Evolutionary conservation across 2,329 filamentous ascomycete species (phyloP).

Genomic region (Nemania sp.): DNA sequence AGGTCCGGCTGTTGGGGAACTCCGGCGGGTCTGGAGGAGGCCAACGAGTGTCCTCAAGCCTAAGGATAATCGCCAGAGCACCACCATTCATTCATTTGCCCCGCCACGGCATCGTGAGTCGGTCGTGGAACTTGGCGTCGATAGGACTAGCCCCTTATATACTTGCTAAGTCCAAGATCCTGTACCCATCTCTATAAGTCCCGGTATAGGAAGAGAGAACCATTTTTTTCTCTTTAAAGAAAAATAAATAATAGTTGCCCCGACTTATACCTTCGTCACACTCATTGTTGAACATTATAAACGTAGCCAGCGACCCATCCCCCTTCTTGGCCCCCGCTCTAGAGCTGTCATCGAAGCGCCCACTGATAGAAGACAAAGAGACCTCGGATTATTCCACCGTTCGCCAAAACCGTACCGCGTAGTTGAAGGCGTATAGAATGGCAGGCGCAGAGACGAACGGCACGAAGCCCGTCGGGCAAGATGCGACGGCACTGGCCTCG

Average conservation of each 20-base stretch:
- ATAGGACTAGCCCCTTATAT: neutral
- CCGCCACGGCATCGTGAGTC: conserved; percentile 15
- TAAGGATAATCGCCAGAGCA: conserved; percentile 18
- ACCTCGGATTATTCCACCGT: neutral
- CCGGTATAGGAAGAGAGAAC: neutral
- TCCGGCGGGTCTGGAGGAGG: conserved; percentile 10
- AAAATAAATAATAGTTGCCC: neutral
- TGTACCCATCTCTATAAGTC: neutral
- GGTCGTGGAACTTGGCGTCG: neutral
- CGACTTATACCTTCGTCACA: neutral
- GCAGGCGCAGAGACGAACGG: conserved; percentile 24
- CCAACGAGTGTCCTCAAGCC: conserved; percentile 17
- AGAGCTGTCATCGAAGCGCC: neutral
- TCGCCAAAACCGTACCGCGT: neutral
- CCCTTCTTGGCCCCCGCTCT: neutral
- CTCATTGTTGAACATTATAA: neutral
- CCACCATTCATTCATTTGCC: conserved; percentile 10
- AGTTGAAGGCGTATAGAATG: conserved; percentile 24
- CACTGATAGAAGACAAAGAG: neutral
- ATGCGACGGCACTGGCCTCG: conserved; percentile 38
- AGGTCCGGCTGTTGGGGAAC: conserved; percentile 7
- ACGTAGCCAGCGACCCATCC: neutral
- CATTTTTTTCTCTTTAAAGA: too few relatives aligned
- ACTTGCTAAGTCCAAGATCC: neutral
- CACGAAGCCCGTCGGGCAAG: conserved; percentile 13